Conservation (phyloP, 306 rosid genomes). For the Cicer chorassanicum region DNA sequence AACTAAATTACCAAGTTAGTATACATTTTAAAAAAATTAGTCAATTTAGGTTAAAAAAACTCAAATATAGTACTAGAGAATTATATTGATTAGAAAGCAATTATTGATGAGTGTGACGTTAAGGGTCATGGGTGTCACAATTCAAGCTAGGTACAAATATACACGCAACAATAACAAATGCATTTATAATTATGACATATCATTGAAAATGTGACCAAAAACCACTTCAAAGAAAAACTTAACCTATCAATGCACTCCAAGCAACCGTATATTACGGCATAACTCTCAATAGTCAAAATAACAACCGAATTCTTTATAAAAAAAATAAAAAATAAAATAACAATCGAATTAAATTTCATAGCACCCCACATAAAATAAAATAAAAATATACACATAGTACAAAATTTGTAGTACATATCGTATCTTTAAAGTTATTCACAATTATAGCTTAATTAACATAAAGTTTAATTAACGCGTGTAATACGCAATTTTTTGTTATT, state of each 20-base stretch:
- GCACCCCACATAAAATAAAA: not conserved
- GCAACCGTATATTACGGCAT: slow-evolving; percentile 18
- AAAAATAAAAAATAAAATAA: not conserved
- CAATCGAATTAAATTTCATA: slow-evolving; percentile 26
- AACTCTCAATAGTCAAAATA: not conserved
- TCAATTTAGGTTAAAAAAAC: not conserved
- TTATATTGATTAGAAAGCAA: slow-evolving; percentile 39
- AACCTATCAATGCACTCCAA: slow-evolving; percentile 41
- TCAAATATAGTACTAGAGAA: not conserved
- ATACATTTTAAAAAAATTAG: no score
- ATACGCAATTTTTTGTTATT: slow-evolving; percentile 38
- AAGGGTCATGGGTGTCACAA: slow-evolving; percentile 19
- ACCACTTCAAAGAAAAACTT: slow-evolving; percentile 13
- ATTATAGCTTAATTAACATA: slow-evolving; percentile 33
- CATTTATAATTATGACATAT: not conserved
- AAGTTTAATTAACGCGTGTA: slow-evolving; percentile 38
- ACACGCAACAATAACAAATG: slow-evolving; percentile 42
- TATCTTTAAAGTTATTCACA: slow-evolving; percentile 20
- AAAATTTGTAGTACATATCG: slow-evolving; percentile 24
- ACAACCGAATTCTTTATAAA: not conserved
- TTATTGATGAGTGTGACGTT: slow-evolving; percentile 46
- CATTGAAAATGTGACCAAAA: slow-evolving; percentile 8
- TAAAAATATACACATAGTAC: not conserved
- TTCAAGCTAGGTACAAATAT: not conserved
- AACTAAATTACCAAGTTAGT: no score